Evolutionary conservation across 23 red algal species (phyloP).

Genomic region (Agarophyton chilense): DNA sequence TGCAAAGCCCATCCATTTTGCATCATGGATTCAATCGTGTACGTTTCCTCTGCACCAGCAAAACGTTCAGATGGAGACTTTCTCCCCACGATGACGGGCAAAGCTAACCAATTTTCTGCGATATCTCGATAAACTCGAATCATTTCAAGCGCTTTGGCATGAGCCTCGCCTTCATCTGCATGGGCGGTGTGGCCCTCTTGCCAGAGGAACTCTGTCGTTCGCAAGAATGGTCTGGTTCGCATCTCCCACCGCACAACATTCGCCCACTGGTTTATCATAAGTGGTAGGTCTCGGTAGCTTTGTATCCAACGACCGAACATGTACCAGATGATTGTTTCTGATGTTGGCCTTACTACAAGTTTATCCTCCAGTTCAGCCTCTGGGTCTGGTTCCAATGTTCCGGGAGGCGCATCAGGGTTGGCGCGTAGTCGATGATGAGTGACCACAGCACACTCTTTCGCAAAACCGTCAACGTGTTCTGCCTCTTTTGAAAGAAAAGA

Average conservation of each 20-base stretch:
- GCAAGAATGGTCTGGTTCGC: constrained; percentile 97
- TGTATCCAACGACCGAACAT: constrained; percentile 97
- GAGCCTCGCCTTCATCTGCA: constrained; percentile 73
- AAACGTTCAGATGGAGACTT: constrained; percentile 91
- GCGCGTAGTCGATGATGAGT: constrained; percentile 95
- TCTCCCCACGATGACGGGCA: constrained; percentile 82
- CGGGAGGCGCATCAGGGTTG: constrained; percentile 44
- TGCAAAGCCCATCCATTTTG: constrained; percentile 99
- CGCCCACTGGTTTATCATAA: constrained; percentile 97
- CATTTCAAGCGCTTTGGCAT: constrained; percentile 83
- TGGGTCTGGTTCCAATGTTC: constrained; percentile 82
- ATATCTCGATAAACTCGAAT: constrained; percentile 82
- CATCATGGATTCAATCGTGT: constrained; percentile 95
- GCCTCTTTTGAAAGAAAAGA: constrained; percentile 94
- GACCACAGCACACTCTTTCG: constrained; percentile 98
- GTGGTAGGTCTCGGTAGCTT: constrained; percentile 93
- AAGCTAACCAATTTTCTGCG: constrained; percentile 75
- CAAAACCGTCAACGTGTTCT: constrained; percentile 97
- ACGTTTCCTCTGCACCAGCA: constrained; percentile 95
- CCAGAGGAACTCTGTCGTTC: constrained; percentile 98
- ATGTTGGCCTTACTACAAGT: constrained; percentile 92
- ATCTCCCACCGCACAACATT: constrained; percentile 99
- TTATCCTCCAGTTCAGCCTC: constrained; percentile 90
- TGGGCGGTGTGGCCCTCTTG: constrained; percentile 99
- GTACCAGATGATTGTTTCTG: constrained; percentile 97